Evolutionary conservation across 2,329 filamentous ascomycete species (phyloP).

Genomic region (Didymellaceae sp.): DNA sequence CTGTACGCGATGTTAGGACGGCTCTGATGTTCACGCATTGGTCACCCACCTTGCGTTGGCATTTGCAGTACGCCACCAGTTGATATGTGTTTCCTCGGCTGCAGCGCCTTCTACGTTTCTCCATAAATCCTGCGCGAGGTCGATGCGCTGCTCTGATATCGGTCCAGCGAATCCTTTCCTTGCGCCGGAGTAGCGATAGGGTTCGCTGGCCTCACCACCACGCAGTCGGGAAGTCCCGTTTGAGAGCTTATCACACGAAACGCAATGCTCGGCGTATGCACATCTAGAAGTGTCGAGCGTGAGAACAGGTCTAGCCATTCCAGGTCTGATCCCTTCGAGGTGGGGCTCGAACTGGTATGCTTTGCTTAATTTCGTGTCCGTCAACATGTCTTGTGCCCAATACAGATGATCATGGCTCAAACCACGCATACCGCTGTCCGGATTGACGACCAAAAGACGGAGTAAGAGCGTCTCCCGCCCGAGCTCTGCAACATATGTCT

Average conservation of each 20-base stretch:
- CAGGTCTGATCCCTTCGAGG: background rate
- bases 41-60: background rate
- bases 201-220: background rate
- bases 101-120: background rate
- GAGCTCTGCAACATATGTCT: background rate
- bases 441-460: slow-evolving; percentile 22
- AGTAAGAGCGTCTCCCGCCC: background rate
- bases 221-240: background rate
- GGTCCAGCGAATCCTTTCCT: background rate
- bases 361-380: background rate
- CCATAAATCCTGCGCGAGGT: background rate
- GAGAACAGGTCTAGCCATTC: background rate
- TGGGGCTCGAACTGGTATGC: background rate
- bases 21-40: too few relatives aligned
- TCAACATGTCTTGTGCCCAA: slow-evolving; percentile 27
- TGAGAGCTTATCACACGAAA: too few relatives aligned
- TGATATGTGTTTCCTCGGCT: too few relatives aligned
- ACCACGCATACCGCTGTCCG: background rate
- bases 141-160: background rate
- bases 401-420: slow-evolving; percentile 18
- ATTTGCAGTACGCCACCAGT: too few relatives aligned
- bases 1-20: background rate
- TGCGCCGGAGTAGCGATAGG: background rate
- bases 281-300: background rate
- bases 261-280: background rate